A percentile compares a stretch with the other conserved stretches of the same genome.
These are phyloP conservation scores for Porogramme epimiltina DNA, from an alignment of 1,284 basidiomycete species.

Conservation along the genomic window DNA sequence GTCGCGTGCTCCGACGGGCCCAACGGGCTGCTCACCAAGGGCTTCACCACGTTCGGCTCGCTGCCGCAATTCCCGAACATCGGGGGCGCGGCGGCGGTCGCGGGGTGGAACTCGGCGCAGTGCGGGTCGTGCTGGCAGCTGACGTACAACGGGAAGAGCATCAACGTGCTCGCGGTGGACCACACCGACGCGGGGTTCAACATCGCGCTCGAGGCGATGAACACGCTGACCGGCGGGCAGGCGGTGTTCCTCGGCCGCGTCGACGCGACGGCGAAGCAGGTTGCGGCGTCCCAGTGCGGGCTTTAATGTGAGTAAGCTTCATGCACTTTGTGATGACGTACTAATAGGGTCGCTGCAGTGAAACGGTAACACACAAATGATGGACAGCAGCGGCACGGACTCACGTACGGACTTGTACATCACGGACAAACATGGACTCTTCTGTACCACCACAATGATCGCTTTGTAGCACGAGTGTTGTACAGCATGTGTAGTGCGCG, in stretches of 20 bases:
- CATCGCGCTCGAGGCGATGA: conserved; percentile 35
- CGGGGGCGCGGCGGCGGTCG: conserved; percentile 45
- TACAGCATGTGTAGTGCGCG: no score
- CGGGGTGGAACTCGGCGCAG: conserved; percentile 41
- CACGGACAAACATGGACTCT: conserved; percentile 11
- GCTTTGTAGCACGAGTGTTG: no score
- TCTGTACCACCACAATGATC: conserved; percentile 1
- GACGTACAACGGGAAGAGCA: conserved; percentile 38
- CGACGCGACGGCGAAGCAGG: conserved; percentile 24
- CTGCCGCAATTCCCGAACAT: conserved; percentile 54
- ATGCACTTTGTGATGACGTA: no score
- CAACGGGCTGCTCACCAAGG: conserved; percentile 42
- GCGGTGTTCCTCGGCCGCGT: conserved; percentile 26
- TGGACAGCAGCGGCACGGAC: conserved; percentile 2
- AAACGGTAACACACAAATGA: no score
- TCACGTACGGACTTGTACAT: conserved; percentile 8
- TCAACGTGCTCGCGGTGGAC: conserved; percentile 47
- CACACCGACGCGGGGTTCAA: conserved; percentile 40
- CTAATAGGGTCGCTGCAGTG: no score
- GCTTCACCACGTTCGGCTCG: conserved; percentile 46
- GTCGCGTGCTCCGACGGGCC: conserved; percentile 53
- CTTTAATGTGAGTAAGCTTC: conserved; percentile 19
- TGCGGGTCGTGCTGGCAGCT: conserved; percentile 53
- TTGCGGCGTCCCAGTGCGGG: conserved; percentile 27
- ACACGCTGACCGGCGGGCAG: conserved; percentile 30